These are phyloP conservation scores for Rhizophagus prolifer DNA, from an alignment of 192 early-diverging fungal genomes.

Conservation along the genomic window DNA sequence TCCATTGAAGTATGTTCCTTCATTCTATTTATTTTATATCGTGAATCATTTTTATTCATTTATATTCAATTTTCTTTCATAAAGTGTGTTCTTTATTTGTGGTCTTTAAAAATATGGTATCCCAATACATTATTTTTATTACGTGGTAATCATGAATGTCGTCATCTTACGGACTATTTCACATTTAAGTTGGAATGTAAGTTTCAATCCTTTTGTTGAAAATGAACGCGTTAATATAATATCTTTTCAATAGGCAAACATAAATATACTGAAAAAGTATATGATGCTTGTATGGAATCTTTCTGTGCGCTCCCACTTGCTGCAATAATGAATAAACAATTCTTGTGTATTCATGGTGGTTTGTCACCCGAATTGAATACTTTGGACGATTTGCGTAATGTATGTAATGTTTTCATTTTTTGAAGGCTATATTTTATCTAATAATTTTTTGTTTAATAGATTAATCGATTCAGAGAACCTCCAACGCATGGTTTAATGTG, in stretches of 20 bases:
- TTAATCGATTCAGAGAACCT: conserved; percentile 90
- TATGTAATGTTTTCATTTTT: conserved; percentile 28
- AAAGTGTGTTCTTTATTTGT: conserved; percentile 89
- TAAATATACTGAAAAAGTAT: conserved; percentile 90
- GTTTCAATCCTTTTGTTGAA: conserved; percentile 16
- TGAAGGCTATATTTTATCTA: not conserved
- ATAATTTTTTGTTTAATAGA: conserved; percentile 40
- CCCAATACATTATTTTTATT: conserved; percentile 82
- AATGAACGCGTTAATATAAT: not conserved
- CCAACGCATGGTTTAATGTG: conserved; percentile 95
- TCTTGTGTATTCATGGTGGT: conserved; percentile 95
- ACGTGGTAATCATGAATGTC: conserved; percentile 96
- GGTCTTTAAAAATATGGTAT: conserved; percentile 91
- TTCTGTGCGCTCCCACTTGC: conserved; percentile 92
- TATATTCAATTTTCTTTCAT: not conserved
- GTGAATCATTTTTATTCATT: not conserved
- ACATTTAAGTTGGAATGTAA: conserved; percentile 98
- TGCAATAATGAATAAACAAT: conserved; percentile 93
- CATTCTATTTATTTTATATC: not conserved
- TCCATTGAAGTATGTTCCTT: conserved; percentile 79
- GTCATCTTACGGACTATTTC: conserved; percentile 97
- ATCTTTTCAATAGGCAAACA: conserved; percentile 65
- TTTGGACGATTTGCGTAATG: conserved; percentile 81
- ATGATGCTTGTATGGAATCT: conserved; percentile 87
- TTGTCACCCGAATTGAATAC: conserved; percentile 90